Conservation (phyloP, 2,329 filamentous ascomycete species). For the Fusarium hostae region DNA sequence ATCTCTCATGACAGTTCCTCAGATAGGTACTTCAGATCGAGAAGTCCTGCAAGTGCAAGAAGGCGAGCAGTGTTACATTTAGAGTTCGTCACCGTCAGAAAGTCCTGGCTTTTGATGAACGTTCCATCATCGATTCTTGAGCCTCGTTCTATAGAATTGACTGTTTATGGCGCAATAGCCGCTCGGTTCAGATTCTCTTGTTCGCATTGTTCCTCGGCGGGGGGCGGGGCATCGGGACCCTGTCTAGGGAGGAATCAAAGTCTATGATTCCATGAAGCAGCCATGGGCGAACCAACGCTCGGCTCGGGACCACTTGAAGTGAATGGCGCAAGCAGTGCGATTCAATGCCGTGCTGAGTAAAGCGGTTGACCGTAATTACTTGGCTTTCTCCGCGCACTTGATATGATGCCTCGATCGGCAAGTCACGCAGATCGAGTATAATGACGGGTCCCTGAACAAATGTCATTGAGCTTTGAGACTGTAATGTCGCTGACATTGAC, state of each 20-base stretch:
- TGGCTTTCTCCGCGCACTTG: constrained; percentile 5
- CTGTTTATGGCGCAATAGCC: constrained; percentile 18
- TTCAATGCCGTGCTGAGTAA: constrained; percentile 39
- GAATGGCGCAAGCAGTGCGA: constrained; percentile 40
- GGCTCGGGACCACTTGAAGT: constrained; percentile 30
- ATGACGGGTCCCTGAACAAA: not conserved
- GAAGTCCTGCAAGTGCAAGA: not conserved
- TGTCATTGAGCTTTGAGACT: not conserved
- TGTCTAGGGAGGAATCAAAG: constrained; percentile 20
- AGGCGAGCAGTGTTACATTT: not conserved
- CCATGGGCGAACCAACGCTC: constrained; percentile 34
- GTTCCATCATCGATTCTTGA: constrained; percentile 8
- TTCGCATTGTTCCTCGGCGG: constrained; percentile 24
- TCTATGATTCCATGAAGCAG: constrained; percentile 39
- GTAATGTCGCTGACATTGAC: not conserved
- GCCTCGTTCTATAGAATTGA: not conserved
- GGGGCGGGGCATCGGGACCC: constrained; percentile 30
- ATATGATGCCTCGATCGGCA: constrained; percentile 25
- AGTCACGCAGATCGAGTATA: constrained; percentile 15
- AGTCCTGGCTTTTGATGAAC: not conserved
- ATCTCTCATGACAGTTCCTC: constrained; percentile 4
- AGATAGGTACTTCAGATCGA: not conserved
- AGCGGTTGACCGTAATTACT: constrained; percentile 5
- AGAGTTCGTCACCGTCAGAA: not conserved
- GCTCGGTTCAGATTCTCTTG: constrained; percentile 12